These are phyloP conservation scores for Diaporthe sp. DNA, from an alignment of 2,329 filamentous ascomycete genomes.

Conservation along the genomic window DNA sequence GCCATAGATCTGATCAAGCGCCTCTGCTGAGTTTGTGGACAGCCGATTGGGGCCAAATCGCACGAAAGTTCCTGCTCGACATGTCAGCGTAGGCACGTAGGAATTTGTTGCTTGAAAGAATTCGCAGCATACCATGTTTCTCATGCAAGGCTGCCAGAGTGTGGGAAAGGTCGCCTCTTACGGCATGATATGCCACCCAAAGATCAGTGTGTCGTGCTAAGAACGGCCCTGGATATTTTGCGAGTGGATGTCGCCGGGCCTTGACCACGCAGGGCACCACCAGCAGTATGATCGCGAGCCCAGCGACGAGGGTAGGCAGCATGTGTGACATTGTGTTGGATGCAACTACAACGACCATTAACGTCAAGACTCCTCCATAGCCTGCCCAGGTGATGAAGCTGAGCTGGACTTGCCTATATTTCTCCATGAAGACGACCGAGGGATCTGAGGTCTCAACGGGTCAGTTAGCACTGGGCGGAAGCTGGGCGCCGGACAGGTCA, in stretches of 20 bases:
- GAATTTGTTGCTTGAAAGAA: background rate
- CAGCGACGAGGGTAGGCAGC: background rate
- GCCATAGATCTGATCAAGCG: slow-evolving; percentile 27
- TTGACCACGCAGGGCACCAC: background rate
- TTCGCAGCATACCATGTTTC: slow-evolving; percentile 1
- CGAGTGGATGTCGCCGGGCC: slow-evolving; percentile 2
- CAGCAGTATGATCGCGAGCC: background rate
- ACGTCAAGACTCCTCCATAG: background rate
- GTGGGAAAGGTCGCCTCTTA: slow-evolving; percentile 4
- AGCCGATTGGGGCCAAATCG: slow-evolving; percentile 24
- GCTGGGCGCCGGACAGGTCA: slow-evolving; percentile 17
- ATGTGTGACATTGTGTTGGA: slow-evolving; percentile 2
- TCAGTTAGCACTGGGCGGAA: background rate
- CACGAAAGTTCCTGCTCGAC: slow-evolving; percentile 20
- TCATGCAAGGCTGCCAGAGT: slow-evolving; percentile 13
- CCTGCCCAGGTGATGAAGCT: background rate
- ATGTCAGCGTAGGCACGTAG: background rate
- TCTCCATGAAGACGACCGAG: background rate
- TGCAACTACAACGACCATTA: background rate
- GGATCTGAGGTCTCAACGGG: slow-evolving; percentile 6
- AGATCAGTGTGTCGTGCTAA: slow-evolving; percentile 10
- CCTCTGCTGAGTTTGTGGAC: slow-evolving; percentile 23
- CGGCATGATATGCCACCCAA: slow-evolving; percentile 17
- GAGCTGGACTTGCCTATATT: background rate
- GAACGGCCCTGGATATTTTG: slow-evolving; percentile 18